These are phyloP conservation scores for Flaveria trinervia DNA, from an alignment of 129 eudicot genomes.

Conservation along the genomic window DNA sequence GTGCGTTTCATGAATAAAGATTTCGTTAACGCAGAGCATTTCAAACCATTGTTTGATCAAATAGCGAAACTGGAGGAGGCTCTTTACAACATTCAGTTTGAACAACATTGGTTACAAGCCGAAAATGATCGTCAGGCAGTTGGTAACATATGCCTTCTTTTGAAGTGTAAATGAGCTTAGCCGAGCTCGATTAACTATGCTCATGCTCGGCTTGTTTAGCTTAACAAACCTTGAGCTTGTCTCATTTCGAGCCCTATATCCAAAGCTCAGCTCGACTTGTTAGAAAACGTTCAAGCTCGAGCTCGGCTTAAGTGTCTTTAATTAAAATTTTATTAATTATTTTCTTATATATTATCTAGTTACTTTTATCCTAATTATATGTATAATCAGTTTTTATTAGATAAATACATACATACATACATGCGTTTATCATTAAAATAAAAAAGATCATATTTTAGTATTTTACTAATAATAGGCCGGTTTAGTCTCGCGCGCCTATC, in stretches of 20 bases:
- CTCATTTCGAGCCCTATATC: too few species aligned
- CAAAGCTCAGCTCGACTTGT: neutral
- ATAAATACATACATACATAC: too few species aligned
- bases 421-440: too few species aligned
- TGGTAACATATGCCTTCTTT: neutral
- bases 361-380: neutral
- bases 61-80: constrained; percentile 86
- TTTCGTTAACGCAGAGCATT: constrained; percentile 59
- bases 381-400: too few species aligned
- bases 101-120: constrained; percentile 96
- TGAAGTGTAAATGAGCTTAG: neutral
- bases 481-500: neutral
- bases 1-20: neutral
- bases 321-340: too few species aligned
- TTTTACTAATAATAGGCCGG: neutral
- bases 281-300: neutral
- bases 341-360: too few species aligned
- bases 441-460: too few species aligned
- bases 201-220: neutral
- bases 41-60: constrained; percentile 73
- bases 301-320: neutral
- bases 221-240: too few species aligned
- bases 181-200: neutral
- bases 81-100: constrained; percentile 84
- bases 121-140: constrained; percentile 83